phyloP scores from a whole-genome alignment of 1,284 basidiomycete genomes.

The Pseudomicrostroma phylloplanum region DNA sequence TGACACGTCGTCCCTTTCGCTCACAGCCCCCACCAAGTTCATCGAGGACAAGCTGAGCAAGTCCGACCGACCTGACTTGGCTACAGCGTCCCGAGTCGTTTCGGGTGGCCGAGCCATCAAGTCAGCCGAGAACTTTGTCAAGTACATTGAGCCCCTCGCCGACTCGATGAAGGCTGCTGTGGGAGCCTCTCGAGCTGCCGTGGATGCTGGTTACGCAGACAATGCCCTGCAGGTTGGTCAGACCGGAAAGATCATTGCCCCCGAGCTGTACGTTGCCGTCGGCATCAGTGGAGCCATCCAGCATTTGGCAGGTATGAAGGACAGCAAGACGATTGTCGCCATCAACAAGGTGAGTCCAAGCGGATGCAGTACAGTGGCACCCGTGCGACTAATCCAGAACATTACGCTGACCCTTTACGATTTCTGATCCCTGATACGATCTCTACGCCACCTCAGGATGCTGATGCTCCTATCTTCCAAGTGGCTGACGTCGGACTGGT shows the following conservation, averaged over 20 bases:
- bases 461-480: constrained; percentile 98
- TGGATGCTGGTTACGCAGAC: constrained; percentile 96
- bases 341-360: constrained; percentile 74
- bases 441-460: constrained; percentile 59
- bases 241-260: constrained; percentile 76
- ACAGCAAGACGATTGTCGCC: constrained; percentile 95
- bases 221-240: constrained; percentile 98
- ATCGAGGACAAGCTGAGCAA: constrained; percentile 77
- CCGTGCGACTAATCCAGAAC: no score
- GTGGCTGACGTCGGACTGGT: constrained; percentile 93
- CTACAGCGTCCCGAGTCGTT: constrained; percentile 77
- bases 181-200: constrained; percentile 92
- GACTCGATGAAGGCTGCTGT: constrained; percentile 91
- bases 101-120: constrained; percentile 94
- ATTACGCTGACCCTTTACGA: no score
- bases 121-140: constrained; percentile 83
- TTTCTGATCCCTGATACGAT: background rate
- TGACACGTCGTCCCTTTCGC: background rate
- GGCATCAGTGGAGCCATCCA: constrained; percentile 98
- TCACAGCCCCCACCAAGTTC: constrained; percentile 58
- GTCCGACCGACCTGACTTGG: constrained; percentile 88
- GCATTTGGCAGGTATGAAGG: constrained; percentile 99
- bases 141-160: constrained; percentile 83
- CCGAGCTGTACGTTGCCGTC: constrained; percentile 88
- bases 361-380: no score